A percentile compares a stretch with the other conserved stretches of the same genome.
These are phyloP conservation scores for Teratosphaeria gauchensis DNA, from an alignment of 2,329 filamentous ascomycete species.

Conservation along the genomic window DNA sequence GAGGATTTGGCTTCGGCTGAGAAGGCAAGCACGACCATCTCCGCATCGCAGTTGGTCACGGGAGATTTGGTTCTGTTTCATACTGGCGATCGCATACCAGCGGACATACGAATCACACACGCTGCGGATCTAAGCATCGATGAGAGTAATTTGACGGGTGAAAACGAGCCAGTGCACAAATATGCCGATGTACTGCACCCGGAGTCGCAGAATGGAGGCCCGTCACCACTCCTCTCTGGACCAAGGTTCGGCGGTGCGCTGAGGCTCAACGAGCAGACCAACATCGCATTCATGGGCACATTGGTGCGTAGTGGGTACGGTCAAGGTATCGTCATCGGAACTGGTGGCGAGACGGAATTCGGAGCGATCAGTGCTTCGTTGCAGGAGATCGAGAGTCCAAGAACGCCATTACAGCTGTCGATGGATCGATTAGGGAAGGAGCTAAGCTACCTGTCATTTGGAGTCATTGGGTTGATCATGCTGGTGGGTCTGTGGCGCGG, in stretches of 20 bases:
- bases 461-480: conserved; percentile 87
- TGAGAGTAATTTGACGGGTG: conserved; percentile 91
- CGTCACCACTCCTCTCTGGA: conserved; percentile 1
- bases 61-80: conserved; percentile 91
- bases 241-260: conserved; percentile 47
- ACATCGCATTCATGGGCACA: conserved; percentile 98
- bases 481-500: conserved; percentile 84
- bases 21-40: conserved; percentile 70
- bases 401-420: conserved; percentile 85
- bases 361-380: conserved; percentile 91
- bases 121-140: conserved; percentile 87
- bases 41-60: conserved; percentile 77
- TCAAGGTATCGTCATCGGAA: conserved; percentile 94
- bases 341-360: conserved; percentile 87
- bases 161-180: conserved; percentile 87
- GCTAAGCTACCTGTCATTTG: conserved; percentile 92
- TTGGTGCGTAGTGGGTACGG: conserved; percentile 90
- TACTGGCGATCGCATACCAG: conserved; percentile 91
- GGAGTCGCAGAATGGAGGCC: conserved; percentile 12
- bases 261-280: conserved; percentile 64
- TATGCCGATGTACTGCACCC: conserved; percentile 50
- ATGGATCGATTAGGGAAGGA: conserved; percentile 98
- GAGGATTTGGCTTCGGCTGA: conserved; percentile 55
- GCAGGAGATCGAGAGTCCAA: conserved; percentile 87
- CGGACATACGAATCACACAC: conserved; percentile 87